Evolutionary conservation across 176 grass and related monocot genomes (phyloP), one percentile per base, ranked within the genome.

Genomic region (Alloteropsis semialata): DNA sequence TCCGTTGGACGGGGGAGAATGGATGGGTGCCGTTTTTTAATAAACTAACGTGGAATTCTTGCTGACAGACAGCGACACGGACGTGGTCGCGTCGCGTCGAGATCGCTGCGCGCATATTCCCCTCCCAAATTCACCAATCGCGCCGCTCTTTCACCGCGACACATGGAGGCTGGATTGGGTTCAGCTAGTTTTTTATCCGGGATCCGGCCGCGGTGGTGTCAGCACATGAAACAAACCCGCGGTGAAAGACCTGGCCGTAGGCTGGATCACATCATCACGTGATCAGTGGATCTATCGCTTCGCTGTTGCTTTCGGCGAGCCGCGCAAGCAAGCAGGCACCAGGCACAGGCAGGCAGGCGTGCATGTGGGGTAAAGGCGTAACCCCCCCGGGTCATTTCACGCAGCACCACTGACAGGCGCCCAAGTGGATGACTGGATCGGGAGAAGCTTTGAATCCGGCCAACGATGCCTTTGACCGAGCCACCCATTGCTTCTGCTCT

Each of bases 381-480:
- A 32, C 53, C 18, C 2, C 18, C 2, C 38, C 39, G 65, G 53
- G 33, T 13, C 36, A 27, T 58, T 68, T 58, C 48, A 25, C 60
- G 24, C 65, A 21, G 24, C 65, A 21, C 64, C 53, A 9, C 68
- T 9, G 10, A 25, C 14, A 28, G 69, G 33, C 62, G 57, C 50
- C 63, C 63, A 85, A 58, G 76, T 64, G 74, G 83, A 8, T 15
- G 65, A n/a, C n/a, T 48, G 64, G 83, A 32, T 24, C 24, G 0
- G 19, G 64, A 69, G 38, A 69, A 69, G 51, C 63, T 69, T 27
- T 13, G 69, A 36, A 32, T 41, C 56, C 18, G 25, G 21, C 45
- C 45, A 74, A 27, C 37, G 77, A 65, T 66, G 68, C 46, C 34
- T 81, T 86, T 80, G 84, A 86, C 84, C 30, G 75, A 8, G 34